A percentile compares a stretch with the other conserved stretches of the same genome.
Conservation (phyloP, 2,329 filamentous ascomycete species). For the Pseudopithomyces maydicus region DNA sequence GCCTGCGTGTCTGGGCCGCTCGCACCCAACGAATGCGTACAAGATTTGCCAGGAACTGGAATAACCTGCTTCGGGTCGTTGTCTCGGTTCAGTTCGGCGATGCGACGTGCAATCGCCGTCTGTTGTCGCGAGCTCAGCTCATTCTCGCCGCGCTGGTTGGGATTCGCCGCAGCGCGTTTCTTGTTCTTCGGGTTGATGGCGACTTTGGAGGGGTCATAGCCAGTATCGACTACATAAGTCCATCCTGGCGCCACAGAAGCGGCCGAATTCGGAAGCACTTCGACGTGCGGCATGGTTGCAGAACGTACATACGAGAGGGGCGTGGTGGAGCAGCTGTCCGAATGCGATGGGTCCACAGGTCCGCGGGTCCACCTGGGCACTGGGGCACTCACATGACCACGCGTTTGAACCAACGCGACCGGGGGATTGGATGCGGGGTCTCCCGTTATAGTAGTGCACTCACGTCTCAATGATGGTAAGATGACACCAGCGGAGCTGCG, state of each 20-base stretch:
- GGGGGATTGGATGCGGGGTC: conserved; percentile 10
- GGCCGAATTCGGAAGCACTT: conserved; percentile 75
- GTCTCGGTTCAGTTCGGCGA: conserved; percentile 79
- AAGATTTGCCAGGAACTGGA: conserved; percentile 39
- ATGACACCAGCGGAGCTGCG: no score
- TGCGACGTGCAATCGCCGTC: conserved; percentile 77
- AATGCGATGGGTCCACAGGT: background rate
- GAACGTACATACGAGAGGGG: conserved; percentile 1
- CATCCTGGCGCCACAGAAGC: conserved; percentile 80
- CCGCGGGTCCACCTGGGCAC: background rate
- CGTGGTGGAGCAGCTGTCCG: background rate
- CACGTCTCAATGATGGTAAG: no score
- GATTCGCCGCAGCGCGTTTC: conserved; percentile 68
- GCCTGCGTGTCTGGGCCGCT: background rate
- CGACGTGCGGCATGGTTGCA: conserved; percentile 69
- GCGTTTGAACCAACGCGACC: background rate
- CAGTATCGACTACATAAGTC: conserved; percentile 84
- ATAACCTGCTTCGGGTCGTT: conserved; percentile 62
- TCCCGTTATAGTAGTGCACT: no score
- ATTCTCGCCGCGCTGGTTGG: conserved; percentile 44
- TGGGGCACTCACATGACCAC: conserved; percentile 10
- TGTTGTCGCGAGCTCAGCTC: conserved; percentile 83
- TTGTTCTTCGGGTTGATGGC: conserved; percentile 57
- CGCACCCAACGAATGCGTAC: conserved; percentile 12
- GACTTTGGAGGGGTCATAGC: conserved; percentile 62